These are phyloP conservation scores for Pythium oligandrum DNA, from an alignment of 352 stramenopile genomes.

Conservation along the genomic window DNA sequence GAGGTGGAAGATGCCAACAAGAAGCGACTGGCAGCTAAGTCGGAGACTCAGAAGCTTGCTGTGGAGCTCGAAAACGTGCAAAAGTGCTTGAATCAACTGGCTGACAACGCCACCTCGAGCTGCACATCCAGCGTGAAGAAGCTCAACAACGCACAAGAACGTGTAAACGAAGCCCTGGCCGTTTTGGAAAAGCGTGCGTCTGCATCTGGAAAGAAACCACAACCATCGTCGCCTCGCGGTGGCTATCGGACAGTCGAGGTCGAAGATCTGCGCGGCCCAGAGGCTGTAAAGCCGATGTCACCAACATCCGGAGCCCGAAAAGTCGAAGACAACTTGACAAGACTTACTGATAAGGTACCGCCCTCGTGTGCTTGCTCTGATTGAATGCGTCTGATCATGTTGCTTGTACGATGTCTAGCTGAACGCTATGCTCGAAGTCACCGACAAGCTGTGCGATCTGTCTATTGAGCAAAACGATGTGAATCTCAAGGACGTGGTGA, in stretches of 20 bases:
- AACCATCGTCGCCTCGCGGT: slow-evolving; percentile 11
- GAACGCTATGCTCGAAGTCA: slow-evolving; percentile 43
- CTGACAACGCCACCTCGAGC: slow-evolving; percentile 44
- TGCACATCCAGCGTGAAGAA: slow-evolving; percentile 57
- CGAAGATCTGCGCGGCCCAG: slow-evolving; percentile 44
- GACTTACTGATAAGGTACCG: slow-evolving; percentile 59
- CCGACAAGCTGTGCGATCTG: slow-evolving; percentile 68
- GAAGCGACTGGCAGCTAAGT: slow-evolving; percentile 74
- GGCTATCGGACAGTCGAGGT: slow-evolving; percentile 31
- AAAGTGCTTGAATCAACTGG: slow-evolving; percentile 50
- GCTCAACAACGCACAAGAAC: slow-evolving; percentile 52
- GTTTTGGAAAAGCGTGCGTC: slow-evolving; percentile 58
- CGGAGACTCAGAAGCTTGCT: slow-evolving; percentile 74
- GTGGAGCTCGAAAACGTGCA: slow-evolving; percentile 69
- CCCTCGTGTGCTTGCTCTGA: background rate
- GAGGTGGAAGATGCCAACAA: slow-evolving; percentile 81
- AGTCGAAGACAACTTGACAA: slow-evolving; percentile 63
- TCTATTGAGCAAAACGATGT: slow-evolving; percentile 72
- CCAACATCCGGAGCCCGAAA: slow-evolving; percentile 44
- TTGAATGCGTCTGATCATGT: background rate
- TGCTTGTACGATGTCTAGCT: slow-evolving; percentile 24
- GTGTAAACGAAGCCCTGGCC: slow-evolving; percentile 62
- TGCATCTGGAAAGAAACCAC: slow-evolving; percentile 18
- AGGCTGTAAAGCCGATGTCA: slow-evolving; percentile 29
- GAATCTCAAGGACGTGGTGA: slow-evolving; percentile 65